Evolutionary conservation across 148 eudicot species (phyloP), one percentile per base, ranked within the genome.

Genomic region (Suaeda aralocaspica): DNA sequence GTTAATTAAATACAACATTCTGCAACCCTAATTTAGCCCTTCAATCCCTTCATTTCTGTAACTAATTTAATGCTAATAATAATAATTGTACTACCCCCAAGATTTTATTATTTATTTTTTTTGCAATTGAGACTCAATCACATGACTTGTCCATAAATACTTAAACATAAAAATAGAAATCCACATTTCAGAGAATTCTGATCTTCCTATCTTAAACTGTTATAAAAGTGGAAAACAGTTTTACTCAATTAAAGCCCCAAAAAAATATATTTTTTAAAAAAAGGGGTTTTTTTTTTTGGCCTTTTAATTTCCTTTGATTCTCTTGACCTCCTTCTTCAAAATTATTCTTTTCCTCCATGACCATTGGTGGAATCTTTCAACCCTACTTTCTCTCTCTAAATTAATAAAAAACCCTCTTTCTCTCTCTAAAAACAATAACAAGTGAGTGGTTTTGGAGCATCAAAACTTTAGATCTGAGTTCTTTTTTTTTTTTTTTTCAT

Each of bases 141-240:
- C 76, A 73, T 73, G 76, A 46, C 65, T 66, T 73, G 76, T 66
- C 76, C 34, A 73, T 16, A 67, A n/a, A 65, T 66, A 63, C 16
- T 45, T 63, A 33, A 59, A n/a, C n/a, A n/a, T n/a, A n/a, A n/a
- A n/a, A n/a, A n/a, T n/a, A n/a, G n/a, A n/a, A n/a, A n/a, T n/a
- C n/a, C n/a, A n/a, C n/a, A n/a, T 51, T n/a, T 41, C 50, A 55
- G 48, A 69, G 21, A 16, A 52, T 45, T 45, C 49, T 45, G 6
- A 9, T 5, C 15, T 0, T 24, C 9, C 10, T 31, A 10, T 30
- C 44, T 0, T 31, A 50, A 46, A 60, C 60, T 56, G 29, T 14
- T 53, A 62, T 49, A 72, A 64, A 52, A 52, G 29, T 16, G 26
- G 57, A 42, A 62, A 55, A 48, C 25, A 39, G 10, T 24, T 21